Evolutionary conservation across 2,329 filamentous ascomycete genomes (phyloP), one percentile per base, ranked within the genome.

Genomic region (Aspergillus costaricaensis): DNA sequence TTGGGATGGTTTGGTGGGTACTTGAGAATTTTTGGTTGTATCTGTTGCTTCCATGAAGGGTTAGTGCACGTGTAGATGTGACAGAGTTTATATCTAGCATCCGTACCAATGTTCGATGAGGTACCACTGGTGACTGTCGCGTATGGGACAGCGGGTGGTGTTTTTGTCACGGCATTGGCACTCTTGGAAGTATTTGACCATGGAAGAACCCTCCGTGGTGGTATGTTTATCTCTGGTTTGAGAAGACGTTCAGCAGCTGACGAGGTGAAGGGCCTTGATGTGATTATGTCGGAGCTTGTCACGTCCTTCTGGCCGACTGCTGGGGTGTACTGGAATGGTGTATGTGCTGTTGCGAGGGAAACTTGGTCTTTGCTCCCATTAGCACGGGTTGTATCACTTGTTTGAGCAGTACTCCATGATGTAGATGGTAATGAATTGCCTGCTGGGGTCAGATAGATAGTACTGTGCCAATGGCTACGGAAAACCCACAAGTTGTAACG

Each of bases 161-260:
- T 9, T 32, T 50, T 36, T 15, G 47, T 12, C 6, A 38, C 30
- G 32, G 49, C 60, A 12, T 39, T 61, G 2, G 65, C 10, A 52
- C 62, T 67, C 55, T 71, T 72, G 27, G 63, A 39, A 15, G 68
- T 67, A 57, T 70, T 76, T 25, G 68, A 56, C 58, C 80, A 81
- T 2, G 79, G 79, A 0, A 81, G 70, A 15, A 75, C 69, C 61
- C 79, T 64, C 61, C 72, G 79, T 19, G 79, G 79, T 15, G 79
- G 79, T n/a, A 80, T 68, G 55, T 30, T 7, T 30, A 73, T 66
- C 49, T 75, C 64, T 32, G 4, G 19, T 17, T 12, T 72, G 70
- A 4, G 39, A 4, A 77, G 65, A n/a, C 67, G 61, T 23, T 72
- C 65, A 51, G 15, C 74, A 71, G 44, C 64, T 19, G 72, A 68